Percentiles rank a stretch among this genome's conserved stretches.
Evolutionary conservation across 139 green algal species (phyloP).

Genomic region (Micractinium sp.): DNA sequence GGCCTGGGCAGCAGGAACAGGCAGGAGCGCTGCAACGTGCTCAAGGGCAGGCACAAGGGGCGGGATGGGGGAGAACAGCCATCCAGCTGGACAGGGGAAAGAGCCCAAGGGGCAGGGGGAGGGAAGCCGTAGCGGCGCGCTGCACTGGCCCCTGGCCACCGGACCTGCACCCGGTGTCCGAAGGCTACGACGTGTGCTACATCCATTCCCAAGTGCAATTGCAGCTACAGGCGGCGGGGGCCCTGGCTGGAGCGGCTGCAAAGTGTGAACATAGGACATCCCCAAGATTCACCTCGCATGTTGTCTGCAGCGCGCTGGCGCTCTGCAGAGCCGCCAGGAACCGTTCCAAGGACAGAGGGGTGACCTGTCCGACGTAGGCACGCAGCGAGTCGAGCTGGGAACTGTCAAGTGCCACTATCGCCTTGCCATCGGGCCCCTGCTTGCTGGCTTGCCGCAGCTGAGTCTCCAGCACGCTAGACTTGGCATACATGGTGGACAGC

Average conservation of each 20-base stretch:
- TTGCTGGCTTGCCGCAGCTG: background rate
- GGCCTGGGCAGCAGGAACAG: background rate
- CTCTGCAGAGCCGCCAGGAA: slow-evolving; percentile 15
- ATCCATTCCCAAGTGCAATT: background rate
- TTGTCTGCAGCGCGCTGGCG: background rate
- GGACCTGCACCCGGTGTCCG: background rate
- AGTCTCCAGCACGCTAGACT: background rate
- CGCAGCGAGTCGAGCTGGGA: background rate
- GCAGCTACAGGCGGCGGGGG: too few species aligned
- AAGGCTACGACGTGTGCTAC: background rate
- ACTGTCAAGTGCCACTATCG: background rate
- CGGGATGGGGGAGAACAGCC: too few species aligned
- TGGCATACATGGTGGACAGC: too few species aligned
- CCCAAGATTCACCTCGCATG: background rate
- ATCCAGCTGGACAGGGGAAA: too few species aligned
- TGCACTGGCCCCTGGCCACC: too few species aligned
- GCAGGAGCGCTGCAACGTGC: background rate
- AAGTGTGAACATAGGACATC: background rate
- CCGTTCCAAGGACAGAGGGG: slow-evolving; percentile 1
- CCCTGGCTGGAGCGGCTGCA: background rate
- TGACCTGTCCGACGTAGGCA: background rate
- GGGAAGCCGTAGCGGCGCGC: too few species aligned
- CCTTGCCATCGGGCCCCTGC: too few species aligned
- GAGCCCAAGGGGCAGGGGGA: too few species aligned
- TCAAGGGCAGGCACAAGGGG: background rate